A percentile compares a stretch with the other conserved stretches of the same genome.
Evolutionary conservation across 2,329 filamentous ascomycete species (phyloP).

Genomic region (Hymenoscyphus occultus): DNA sequence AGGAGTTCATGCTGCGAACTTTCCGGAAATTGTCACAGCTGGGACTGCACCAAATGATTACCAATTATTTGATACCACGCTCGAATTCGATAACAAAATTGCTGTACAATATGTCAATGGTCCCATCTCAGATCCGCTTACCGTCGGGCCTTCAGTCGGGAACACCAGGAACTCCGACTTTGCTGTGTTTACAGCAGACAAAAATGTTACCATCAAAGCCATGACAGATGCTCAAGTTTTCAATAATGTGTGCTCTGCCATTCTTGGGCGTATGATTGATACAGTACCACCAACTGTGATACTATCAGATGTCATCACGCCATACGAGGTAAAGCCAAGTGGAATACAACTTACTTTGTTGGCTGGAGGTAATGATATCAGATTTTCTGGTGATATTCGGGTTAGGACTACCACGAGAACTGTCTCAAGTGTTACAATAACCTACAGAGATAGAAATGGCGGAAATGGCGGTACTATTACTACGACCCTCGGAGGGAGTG

Average conservation of each 20-base stretch:
- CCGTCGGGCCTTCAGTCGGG: conserved; percentile 48
- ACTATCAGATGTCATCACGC: conserved; percentile 50
- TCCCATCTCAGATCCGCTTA: conserved; percentile 53
- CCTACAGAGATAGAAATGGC: conserved; percentile 55
- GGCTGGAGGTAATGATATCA: conserved; percentile 46
- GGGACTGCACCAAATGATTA: conserved; percentile 43
- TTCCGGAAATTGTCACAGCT: conserved; percentile 50
- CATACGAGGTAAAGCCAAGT: conserved; percentile 59
- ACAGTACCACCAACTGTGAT: conserved; percentile 50
- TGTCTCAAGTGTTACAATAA: conserved; percentile 46
- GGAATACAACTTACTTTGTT: conserved; percentile 53
- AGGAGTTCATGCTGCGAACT: conserved; percentile 54
- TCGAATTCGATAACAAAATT: conserved; percentile 55
- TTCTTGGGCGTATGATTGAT: conserved; percentile 62
- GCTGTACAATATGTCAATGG: conserved; percentile 55
- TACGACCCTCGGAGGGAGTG: conserved; percentile 46
- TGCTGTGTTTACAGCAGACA: conserved; percentile 53
- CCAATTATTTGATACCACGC: conserved; percentile 47
- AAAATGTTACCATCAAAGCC: conserved; percentile 51
- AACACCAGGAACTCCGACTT: conserved; percentile 49
- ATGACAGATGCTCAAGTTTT: conserved; percentile 47
- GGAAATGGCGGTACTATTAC: conserved; percentile 46
- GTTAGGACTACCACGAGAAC: conserved; percentile 50
- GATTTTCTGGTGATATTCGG: conserved; percentile 54
- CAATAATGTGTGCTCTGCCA: conserved; percentile 45